A percentile compares a stretch with the other conserved stretches of the same genome.
Conservation (phyloP, 192 early-diverging fungal species). For the Gonapodya sp. region DNA sequence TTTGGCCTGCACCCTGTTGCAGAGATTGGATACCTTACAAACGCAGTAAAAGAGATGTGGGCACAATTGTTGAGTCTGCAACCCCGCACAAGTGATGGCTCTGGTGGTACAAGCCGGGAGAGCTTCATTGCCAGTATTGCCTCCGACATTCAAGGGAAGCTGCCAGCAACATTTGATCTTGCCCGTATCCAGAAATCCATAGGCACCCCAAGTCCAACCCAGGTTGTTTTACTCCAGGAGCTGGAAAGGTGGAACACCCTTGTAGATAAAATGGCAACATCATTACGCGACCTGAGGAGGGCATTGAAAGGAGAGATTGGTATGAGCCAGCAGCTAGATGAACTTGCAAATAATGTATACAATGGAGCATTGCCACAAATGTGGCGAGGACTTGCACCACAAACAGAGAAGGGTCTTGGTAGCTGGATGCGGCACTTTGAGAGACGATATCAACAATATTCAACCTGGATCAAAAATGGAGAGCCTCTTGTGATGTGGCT, state of each 20-base stretch:
- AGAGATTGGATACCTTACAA: conserved; percentile 53
- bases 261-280: conserved; percentile 40
- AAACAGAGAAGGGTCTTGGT: conserved; percentile 51
- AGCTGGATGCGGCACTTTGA: conserved; percentile 53
- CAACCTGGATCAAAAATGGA: conserved; percentile 51
- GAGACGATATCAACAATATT: conserved; percentile 40
- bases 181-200: conserved; percentile 43
- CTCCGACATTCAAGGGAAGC: conserved; percentile 43
- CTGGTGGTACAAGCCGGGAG: conserved; percentile 51
- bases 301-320: conserved; percentile 57
- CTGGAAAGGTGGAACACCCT: conserved; percentile 54
- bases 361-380: conserved; percentile 44
- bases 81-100: conserved; percentile 42
- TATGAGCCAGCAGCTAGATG: conserved; percentile 49
- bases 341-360: conserved; percentile 43
- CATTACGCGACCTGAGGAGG: conserved; percentile 36
- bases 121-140: conserved; percentile 53
- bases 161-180: conserved; percentile 44
- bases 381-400: conserved; percentile 43
- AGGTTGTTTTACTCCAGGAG: conserved; percentile 50
- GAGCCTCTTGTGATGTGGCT: conserved; percentile 56
- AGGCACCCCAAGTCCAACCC: conserved; percentile 42
- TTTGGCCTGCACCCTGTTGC: conserved; percentile 56
- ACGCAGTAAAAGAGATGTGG: conserved; percentile 57
- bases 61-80: conserved; percentile 46